Percentiles rank a stretch among this genome's conserved stretches.
Conservation (phyloP, 495 filamentous ascomycete species). For the Aspergillus biplanus region DNA sequence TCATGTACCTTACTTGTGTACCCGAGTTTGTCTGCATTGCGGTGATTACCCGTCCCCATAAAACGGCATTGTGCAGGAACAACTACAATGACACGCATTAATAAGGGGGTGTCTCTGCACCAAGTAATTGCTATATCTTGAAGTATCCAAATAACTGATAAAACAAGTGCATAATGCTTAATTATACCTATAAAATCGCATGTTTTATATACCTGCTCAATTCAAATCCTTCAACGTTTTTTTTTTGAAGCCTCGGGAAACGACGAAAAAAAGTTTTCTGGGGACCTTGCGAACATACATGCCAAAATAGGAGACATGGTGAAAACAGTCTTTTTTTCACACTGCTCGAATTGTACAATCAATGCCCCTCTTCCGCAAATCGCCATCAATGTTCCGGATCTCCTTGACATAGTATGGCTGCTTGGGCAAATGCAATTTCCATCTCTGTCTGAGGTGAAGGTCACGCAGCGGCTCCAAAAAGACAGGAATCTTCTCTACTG, state of each 20-base stretch:
- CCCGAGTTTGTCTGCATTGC: no score
- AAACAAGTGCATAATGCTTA: neutral
- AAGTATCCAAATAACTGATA: no score
- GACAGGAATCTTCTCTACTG: conserved; percentile 43
- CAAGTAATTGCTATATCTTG: no score
- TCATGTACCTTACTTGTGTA: no score
- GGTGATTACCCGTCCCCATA: no score
- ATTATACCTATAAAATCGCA: neutral
- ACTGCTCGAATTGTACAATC: conserved; percentile 23
- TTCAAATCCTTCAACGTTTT: neutral
- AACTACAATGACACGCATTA: no score
- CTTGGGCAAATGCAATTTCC: conserved; percentile 41
- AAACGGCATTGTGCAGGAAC: no score
- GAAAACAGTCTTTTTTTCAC: neutral
- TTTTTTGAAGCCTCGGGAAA: neutral
- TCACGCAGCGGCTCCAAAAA: conserved; percentile 47
- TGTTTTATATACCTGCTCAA: neutral
- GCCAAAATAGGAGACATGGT: no score
- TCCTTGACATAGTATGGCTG: conserved; percentile 46
- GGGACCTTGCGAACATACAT: neutral
- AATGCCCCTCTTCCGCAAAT: conserved; percentile 38
- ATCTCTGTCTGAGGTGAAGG: conserved; percentile 28
- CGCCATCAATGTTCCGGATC: conserved; percentile 33
- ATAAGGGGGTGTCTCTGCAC: no score
- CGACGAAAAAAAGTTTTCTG: neutral